Conservation (phyloP, 345 rosid species). For the Linum trigynum region DNA sequence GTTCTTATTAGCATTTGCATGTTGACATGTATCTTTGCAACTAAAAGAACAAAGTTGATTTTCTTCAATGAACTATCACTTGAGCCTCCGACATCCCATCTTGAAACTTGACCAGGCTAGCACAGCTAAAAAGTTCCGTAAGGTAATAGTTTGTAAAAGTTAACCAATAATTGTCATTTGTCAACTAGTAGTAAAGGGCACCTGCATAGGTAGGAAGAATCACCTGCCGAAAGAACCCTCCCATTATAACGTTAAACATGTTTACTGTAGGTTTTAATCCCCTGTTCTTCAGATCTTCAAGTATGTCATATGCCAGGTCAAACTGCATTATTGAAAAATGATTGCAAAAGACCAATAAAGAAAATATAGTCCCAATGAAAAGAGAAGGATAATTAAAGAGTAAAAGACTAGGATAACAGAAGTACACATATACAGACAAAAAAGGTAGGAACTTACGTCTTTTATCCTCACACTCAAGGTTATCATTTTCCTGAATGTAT, state of each 20-base stretch:
- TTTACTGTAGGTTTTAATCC: conserved; percentile 42
- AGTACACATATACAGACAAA: neutral
- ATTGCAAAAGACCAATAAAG: neutral
- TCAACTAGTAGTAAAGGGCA: neutral
- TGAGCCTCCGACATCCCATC: neutral
- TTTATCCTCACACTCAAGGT: conserved; percentile 51
- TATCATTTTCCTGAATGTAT: conserved; percentile 66
- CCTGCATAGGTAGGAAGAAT: conserved; percentile 3
- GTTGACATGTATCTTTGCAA: neutral
- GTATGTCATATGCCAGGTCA: conserved; percentile 62
- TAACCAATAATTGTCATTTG: neutral
- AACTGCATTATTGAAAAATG: conserved; percentile 37
- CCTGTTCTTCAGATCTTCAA: conserved; percentile 46
- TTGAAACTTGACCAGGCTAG: neutral
- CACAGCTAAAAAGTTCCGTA: neutral
- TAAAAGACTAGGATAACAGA: conserved; percentile 10
- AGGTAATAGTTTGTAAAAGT: too few species aligned
- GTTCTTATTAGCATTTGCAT: neutral
- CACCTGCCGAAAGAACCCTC: conserved; percentile 78
- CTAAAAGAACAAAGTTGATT: neutral
- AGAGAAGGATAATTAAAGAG: neutral
- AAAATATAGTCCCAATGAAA: neutral
- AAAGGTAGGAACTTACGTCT: conserved; percentile 50
- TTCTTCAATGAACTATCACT: neutral
- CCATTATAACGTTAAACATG: conserved; percentile 75